Conservation (phyloP, 495 filamentous ascomycete genomes). For the Trichoderma reesei region DNA sequence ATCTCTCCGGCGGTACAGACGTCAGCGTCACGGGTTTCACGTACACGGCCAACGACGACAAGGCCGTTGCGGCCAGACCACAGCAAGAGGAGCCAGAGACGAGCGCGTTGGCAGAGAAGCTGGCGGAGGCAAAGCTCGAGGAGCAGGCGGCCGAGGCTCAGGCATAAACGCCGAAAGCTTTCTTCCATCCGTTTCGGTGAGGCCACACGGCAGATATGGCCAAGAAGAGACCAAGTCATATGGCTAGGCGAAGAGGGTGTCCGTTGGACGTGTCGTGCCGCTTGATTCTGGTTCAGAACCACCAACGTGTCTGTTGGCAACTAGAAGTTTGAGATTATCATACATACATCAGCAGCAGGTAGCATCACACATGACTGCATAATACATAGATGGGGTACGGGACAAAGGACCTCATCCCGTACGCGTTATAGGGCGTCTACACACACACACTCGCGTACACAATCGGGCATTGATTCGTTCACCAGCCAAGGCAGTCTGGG, state of each 20-base stretch:
- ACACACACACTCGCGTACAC: neutral
- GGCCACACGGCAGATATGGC: neutral
- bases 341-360: neutral
- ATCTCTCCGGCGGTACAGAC: conserved; percentile 49
- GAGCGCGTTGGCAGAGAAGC: conserved; percentile 4
- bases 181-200: neutral
- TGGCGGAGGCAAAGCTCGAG: conserved; percentile 8
- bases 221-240: neutral
- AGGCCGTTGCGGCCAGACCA: neutral
- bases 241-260: neutral
- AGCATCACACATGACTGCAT: conserved; percentile 4
- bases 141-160: conserved; percentile 5
- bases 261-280: neutral
- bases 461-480: neutral
- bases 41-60: neutral
- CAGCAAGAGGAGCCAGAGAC: neutral
- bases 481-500: neutral
- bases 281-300: neutral
- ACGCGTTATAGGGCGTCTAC: neutral
- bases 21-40: conserved; percentile 2
- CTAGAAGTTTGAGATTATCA: neutral
- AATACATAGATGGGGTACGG: neutral
- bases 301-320: neutral
- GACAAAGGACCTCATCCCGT: neutral
- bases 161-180: neutral